phyloP scores from a whole-genome alignment of 108 stramenopile genomes.

The Nitzschia inconspicua region DNA sequence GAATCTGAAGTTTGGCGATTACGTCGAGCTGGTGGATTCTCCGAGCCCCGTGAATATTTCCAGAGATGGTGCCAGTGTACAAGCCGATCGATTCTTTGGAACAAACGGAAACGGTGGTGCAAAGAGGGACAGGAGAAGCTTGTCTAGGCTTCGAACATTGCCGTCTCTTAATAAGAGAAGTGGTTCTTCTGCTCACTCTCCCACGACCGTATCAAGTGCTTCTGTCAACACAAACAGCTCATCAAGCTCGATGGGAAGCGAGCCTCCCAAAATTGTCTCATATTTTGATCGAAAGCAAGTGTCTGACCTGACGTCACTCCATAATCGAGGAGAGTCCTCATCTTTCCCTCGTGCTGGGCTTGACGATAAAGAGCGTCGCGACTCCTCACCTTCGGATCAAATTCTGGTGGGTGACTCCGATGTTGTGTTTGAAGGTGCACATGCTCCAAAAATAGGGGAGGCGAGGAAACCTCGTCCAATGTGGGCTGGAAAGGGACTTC shows the following conservation, averaged over 20 bases:
- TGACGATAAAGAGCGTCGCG: slow-evolving; percentile 1
- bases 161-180: slow-evolving; percentile 2
- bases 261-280: slow-evolving; percentile 33
- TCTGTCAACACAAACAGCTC: slow-evolving; percentile 27
- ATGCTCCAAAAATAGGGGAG: slow-evolving; percentile 8
- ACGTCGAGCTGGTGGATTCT: neutral
- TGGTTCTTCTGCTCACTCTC: slow-evolving; percentile 10
- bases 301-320: slow-evolving; percentile 27
- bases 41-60: neutral
- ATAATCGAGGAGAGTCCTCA: slow-evolving; percentile 7
- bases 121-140: too few relatives aligned
- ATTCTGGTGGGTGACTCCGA: slow-evolving; percentile 17
- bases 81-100: slow-evolving; percentile 34
- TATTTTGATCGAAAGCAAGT: slow-evolving; percentile 29
- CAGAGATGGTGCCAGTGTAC: slow-evolving; percentile 33
- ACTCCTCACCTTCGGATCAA: slow-evolving; percentile 18
- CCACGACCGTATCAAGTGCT: slow-evolving; percentile 18
- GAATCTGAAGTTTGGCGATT: neutral
- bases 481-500: slow-evolving; percentile 6
- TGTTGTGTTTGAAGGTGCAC: slow-evolving; percentile 31
- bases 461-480: slow-evolving; percentile 8
- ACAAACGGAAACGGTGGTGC: neutral
- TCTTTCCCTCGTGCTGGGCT: slow-evolving; percentile 13
- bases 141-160: slow-evolving; percentile 7
- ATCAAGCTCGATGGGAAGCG: neutral